Evolutionary conservation across 345 rosid species (phyloP), one percentile per base, ranked within the genome.

Genomic region (Acer saccharum): DNA sequence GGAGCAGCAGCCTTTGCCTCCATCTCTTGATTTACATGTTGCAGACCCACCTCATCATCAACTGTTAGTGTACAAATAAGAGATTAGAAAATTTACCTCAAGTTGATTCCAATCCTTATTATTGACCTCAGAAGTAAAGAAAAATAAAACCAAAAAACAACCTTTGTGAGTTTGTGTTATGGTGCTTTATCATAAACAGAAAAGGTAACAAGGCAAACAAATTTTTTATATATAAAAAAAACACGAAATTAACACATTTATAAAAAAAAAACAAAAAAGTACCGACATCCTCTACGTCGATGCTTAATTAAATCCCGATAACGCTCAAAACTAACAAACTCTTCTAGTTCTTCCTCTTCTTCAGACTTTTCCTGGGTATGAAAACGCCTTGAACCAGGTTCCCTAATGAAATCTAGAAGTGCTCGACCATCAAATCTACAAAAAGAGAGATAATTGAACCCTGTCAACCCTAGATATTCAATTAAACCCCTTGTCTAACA

Each of bases 201-300:
- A 61, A 39, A 43, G 52, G 52, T 16, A 44, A 70, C 46, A 21
- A 64, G 81, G 77, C 21, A 81, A 69, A 63, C 32, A 63, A 46
- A 48, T 41, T 77, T 20, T 18, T 62, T 35, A 3, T 35, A 32
- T 4, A 35, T 39, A 39, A 35, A 72, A 71, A 10, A 39, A 17
- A 77, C 71, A 76, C 72, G 55, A 86, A 82, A 27, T 20, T 41
- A 79, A 72, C 14, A 81, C 52, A 66, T 71, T 46, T 25, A 80
- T 78, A 6, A 76, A 50, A 77, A n/a, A 77, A 77, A 79, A 57
- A 58, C 1, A 86, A 84, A 83, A 88, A 90, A 93, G 93, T 94
- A 94, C 99, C 98, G 98, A 94, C 99, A 97, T 97, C 99, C 99
- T 97, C 97, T 91, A 85, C 98, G 98, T 44, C 93, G 99, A 88